Conservation (phyloP, 1,284 basidiomycete genomes). For the Ustilago crameri region DNA sequence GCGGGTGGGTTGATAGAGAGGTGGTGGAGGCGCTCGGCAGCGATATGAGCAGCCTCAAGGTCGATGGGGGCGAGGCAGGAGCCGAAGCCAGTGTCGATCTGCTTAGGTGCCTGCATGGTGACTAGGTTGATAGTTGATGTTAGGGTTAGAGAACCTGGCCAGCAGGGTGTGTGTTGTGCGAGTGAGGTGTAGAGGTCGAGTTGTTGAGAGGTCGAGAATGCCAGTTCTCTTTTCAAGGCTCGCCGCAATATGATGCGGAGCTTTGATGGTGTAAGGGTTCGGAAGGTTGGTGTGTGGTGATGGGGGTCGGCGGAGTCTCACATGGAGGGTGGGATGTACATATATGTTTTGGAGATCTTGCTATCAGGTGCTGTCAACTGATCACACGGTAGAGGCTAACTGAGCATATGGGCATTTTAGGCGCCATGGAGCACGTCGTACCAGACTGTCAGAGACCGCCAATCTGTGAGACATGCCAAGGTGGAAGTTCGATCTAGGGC, state of each 20-base stretch:
- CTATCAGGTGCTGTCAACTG: not conserved
- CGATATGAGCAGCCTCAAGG: conserved; percentile 38
- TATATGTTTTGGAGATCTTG: conserved; percentile 14
- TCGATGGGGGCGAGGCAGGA: conserved; percentile 42
- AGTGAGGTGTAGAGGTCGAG: conserved; percentile 1
- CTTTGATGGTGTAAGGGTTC: conserved; percentile 5
- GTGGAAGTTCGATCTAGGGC: not conserved
- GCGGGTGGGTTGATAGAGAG: conserved; percentile 37
- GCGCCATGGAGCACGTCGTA: not conserved
- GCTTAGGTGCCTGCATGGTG: conserved; percentile 43
- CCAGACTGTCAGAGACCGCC: conserved; percentile 13
- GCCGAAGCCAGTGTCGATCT: conserved; percentile 48
- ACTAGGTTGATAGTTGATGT: not conserved
- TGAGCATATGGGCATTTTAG: not conserved
- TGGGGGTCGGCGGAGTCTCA: not conserved
- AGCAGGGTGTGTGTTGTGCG: conserved; percentile 20
- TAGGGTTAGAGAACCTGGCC: conserved; percentile 13
- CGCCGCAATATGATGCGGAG: conserved; percentile 14
- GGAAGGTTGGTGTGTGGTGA: conserved; percentile 4
- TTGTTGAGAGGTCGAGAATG: conserved; percentile 25
- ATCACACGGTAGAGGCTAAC: not conserved
- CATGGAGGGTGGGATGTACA: not conserved
- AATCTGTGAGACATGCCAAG: not conserved
- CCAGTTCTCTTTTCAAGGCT: conserved; percentile 33
- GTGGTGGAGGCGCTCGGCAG: conserved; percentile 39